Base-by-base conservation (phyloP, 192 early-diverging fungal genomes). In the Allomyces macrogynus region DNA sequence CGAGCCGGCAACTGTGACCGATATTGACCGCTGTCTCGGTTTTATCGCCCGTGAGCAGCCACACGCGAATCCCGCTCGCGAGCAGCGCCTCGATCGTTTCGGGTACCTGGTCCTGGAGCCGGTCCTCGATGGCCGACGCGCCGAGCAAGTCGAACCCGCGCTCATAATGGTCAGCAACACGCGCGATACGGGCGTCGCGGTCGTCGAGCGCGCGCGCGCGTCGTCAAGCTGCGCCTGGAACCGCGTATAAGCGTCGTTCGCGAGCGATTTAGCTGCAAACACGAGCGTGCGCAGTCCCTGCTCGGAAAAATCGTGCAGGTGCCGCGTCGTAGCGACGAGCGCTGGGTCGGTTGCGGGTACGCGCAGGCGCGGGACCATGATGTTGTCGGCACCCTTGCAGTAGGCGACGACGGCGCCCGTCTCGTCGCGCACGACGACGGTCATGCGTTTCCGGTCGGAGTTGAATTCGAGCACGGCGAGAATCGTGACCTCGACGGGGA, bases 391-490 rank as follows among this genome's bases (percentile, higher is more conserved):
- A 16, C 49, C 93, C 78, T 95, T 93, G 73, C 86, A 87, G 72
- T 87, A 83, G 60, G 93, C 71, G 12, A 82, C 78, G 63, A 92
- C 89, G 23, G 76, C 75, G 18, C 84, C 86, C 65, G 86, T 81
- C 8, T 86, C 80, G 62, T 81, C 78, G n/a, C 82, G 75, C 63
- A 87, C 78, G 43, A 93, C 75, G 12, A 87, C 84, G 74, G 86
- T 89, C 93, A 97, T 97, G 27, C 92, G 80, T 75, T 98, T 98
- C 61, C 93, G 84, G 65, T 96, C 93, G 69, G 88, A 87, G 71
- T 94, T 89, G 70, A 97, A 97, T 1, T 92, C 84, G 63, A 89
- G 86, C 71, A 95, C 93, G 25, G 79, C 86, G 7, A 88, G 66
- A 24, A 91, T 74, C 61, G 79, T 75, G 62, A 78, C 83, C 16